Evolutionary conservation across 2,329 filamentous ascomycete species (phyloP).

Genomic region (Aspergillus arachidicola): DNA sequence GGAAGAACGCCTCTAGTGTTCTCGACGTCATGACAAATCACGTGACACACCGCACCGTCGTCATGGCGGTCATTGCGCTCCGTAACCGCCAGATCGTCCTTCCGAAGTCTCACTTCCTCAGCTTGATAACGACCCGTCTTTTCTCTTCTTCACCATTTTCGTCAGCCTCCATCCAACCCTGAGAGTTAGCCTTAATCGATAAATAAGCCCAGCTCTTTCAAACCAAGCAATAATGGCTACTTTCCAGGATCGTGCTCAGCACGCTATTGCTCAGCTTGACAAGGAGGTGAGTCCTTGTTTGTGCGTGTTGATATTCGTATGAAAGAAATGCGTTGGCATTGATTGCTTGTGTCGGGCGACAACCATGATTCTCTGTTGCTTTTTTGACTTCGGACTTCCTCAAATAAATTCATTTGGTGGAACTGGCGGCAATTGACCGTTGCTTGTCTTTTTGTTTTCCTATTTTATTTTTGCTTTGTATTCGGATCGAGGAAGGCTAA

Average conservation of each 20-base stretch:
- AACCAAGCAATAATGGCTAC: conserved; percentile 38
- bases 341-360: background rate
- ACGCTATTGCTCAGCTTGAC: conserved; percentile 68
- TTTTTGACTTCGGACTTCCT: background rate
- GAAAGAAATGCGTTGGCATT: background rate
- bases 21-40: conserved; percentile 24
- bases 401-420: background rate
- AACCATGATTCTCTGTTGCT: background rate
- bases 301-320: conserved; percentile 22
- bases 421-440: background rate
- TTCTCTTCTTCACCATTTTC: conserved; percentile 3
- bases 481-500: conserved; percentile 14
- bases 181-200: conserved; percentile 7
- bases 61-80: conserved; percentile 2
- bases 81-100: conserved; percentile 23
- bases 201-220: background rate
- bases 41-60: conserved; percentile 21
- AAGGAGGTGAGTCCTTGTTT: conserved; percentile 60
- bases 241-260: conserved; percentile 65
- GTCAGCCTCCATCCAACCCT: background rate
- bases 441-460: background rate
- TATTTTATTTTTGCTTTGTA: conserved; percentile 3
- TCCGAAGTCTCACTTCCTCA: conserved; percentile 11
- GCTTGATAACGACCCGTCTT: conserved; percentile 15
- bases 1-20: background rate